A percentile compares a stretch with the other conserved stretches of the same genome.
Evolutionary conservation across 345 rosid species (phyloP).

Genomic region (Syzygium jambos): DNA sequence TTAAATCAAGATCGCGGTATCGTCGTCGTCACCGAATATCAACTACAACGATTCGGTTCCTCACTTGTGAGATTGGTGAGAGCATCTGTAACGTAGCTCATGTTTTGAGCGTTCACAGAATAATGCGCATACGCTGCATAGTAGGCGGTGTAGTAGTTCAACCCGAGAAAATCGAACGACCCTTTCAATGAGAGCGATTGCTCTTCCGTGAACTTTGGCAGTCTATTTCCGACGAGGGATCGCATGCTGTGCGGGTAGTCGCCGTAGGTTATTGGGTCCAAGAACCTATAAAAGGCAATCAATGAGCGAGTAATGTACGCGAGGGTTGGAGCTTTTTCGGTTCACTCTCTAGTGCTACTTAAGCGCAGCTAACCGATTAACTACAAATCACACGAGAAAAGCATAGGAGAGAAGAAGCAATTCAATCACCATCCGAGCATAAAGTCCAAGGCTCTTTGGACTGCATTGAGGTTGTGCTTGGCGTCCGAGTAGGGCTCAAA

Average conservation of each 20-base stretch:
- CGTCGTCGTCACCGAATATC: not conserved
- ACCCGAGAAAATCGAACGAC: slow-evolving; percentile 9
- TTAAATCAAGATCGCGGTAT: not conserved
- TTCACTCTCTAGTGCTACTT: not conserved
- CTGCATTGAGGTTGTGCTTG: not conserved
- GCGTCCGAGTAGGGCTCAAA: slow-evolving; percentile 2
- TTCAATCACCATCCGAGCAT: slow-evolving; percentile 6
- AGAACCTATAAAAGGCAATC: not conserved
- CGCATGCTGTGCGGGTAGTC: slow-evolving; percentile 12
- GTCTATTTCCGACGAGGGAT: not conserved
- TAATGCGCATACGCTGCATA: not conserved
- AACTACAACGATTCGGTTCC: not conserved
- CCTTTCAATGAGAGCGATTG: slow-evolving; percentile 4
- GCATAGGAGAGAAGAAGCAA: not conserved
- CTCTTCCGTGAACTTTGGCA: slow-evolving; percentile 6
- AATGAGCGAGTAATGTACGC: not conserved
- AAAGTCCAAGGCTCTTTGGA: slow-evolving; percentile 1
- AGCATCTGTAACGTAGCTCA: slow-evolving; percentile 17
- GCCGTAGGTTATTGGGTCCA: slow-evolving; percentile 7
- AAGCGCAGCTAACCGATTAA: not conserved
- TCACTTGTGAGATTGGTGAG: slow-evolving; percentile 9
- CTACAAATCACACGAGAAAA: not conserved
- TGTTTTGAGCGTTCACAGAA: not conserved
- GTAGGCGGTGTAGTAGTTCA: slow-evolving; percentile 12
- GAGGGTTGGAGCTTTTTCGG: not conserved